phyloP scores from a whole-genome alignment of 495 filamentous ascomycete species.

The Parathielavia hyrcaniae region DNA sequence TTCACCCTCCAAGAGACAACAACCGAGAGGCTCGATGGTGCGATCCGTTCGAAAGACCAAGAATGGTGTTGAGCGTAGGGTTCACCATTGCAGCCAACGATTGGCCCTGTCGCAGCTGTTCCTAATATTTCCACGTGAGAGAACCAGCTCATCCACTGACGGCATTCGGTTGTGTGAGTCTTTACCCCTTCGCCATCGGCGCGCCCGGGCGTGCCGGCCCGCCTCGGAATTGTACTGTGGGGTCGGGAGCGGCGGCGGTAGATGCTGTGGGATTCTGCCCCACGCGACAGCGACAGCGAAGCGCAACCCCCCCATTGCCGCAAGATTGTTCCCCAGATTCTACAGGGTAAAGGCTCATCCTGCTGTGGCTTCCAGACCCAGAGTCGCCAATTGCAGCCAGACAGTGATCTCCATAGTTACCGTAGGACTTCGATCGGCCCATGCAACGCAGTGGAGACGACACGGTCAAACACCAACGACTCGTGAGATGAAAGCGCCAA shows the following conservation, averaged over 20 bases:
- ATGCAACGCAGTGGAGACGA: no score
- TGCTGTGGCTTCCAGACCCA: no score
- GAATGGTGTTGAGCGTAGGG: constrained; percentile 3
- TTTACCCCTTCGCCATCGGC: constrained; percentile 11
- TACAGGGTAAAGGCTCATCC: constrained; percentile 12
- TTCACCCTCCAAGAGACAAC: not conserved
- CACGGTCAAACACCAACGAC: no score
- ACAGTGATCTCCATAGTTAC: constrained; percentile 5
- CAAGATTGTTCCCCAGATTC: constrained; percentile 12
- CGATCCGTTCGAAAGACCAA: not conserved
- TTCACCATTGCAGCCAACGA: not conserved
- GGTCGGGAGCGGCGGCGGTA: constrained; percentile 17
- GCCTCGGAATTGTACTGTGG: constrained; percentile 15
- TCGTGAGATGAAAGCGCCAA: not conserved
- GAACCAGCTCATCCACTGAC: not conserved
- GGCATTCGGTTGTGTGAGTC: not conserved
- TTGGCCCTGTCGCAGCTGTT: not conserved
- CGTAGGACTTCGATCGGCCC: no score
- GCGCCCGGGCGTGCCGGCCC: no score
- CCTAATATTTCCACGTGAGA: not conserved
- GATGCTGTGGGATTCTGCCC: not conserved
- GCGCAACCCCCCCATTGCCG: not conserved
- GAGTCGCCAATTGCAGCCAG: not conserved
- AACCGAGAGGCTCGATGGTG: not conserved
- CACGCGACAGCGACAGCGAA: not conserved